Evolutionary conservation across 805 yeast genomes (phyloP).

Genomic region (Saccharomyces cerevisiae): DNA sequence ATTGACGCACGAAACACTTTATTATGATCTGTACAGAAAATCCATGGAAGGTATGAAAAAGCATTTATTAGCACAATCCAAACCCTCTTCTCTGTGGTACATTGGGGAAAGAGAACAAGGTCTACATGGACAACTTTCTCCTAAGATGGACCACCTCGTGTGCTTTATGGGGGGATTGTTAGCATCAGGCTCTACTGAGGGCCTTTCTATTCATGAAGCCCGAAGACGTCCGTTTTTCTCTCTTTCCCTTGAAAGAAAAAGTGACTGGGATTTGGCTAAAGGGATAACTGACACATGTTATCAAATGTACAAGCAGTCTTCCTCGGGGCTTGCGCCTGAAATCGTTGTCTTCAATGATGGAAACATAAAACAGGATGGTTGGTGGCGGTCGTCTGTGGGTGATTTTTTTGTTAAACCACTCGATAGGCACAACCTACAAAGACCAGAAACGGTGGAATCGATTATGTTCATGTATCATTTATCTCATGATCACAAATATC

Average conservation of each 20-base stretch:
- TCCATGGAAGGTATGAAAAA: conserved; percentile 69
- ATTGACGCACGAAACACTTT: conserved; percentile 59
- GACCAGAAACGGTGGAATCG: conserved; percentile 92
- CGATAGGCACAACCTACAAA: conserved; percentile 79
- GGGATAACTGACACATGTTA: conserved; percentile 76
- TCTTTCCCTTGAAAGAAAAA: conserved; percentile 50
- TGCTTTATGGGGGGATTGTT: conserved; percentile 86
- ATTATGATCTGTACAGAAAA: conserved; percentile 67
- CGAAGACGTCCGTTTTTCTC: conserved; percentile 50
- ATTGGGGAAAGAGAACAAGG: conserved; percentile 76
- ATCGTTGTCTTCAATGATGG: conserved; percentile 72
- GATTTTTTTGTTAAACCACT: conserved; percentile 64
- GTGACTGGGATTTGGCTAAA: conserved; percentile 61
- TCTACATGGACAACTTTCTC: conserved; percentile 44
- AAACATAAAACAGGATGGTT: conserved; percentile 4
- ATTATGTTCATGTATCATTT: conserved; percentile 70
- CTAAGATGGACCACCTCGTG: conserved; percentile 87
- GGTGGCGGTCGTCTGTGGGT: conserved; percentile 30
- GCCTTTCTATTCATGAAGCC: conserved; percentile 48
- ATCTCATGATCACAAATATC: conserved; percentile 71
- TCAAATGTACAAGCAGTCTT: conserved; percentile 66
- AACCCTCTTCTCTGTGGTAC: conserved; percentile 55
- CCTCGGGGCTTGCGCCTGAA: conserved; percentile 83
- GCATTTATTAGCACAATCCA: conserved; percentile 51
- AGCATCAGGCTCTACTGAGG: conserved; percentile 84